A percentile compares a stretch with the other conserved stretches of the same genome.
Conservation (phyloP, 2,329 filamentous ascomycete species). For the Lecanicillium sp. region DNA sequence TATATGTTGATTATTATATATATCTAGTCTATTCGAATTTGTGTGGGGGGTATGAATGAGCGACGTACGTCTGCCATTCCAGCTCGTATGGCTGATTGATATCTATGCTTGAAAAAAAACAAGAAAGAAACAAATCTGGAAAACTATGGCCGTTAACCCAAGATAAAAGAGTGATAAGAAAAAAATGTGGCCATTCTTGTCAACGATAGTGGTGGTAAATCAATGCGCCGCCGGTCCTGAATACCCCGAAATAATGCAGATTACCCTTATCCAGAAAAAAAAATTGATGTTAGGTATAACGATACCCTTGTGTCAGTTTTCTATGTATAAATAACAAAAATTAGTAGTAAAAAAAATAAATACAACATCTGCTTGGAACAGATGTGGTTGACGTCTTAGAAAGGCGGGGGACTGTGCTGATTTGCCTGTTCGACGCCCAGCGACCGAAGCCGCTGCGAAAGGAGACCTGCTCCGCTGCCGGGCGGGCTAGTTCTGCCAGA, state of each 20-base stretch:
- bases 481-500: conserved; percentile 22
- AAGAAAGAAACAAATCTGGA: not conserved
- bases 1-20: no score
- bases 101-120: not conserved
- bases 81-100: no score
- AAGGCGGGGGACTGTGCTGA: conserved; percentile 1
- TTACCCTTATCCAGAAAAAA: not conserved
- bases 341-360: not conserved
- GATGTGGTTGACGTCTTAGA: not conserved
- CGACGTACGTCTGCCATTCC: not conserved
- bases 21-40: no score
- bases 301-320: not conserved
- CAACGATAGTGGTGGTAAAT: no score
- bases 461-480: conserved; percentile 44
- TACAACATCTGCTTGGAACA: not conserved
- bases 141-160: not conserved
- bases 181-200: no score
- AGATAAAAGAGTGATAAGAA: not conserved
- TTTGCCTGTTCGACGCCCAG: conserved; percentile 42
- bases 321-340: not conserved
- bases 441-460: conserved; percentile 62
- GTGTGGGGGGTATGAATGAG: no score
- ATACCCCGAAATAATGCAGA: no score
- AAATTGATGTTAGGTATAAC: not conserved
- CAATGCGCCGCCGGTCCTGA: no score